Percentiles rank a stretch among this genome's conserved stretches.
Evolutionary conservation across 2,329 filamentous ascomycete species (phyloP).

Genomic region (Ophiocordyceps sinensis): DNA sequence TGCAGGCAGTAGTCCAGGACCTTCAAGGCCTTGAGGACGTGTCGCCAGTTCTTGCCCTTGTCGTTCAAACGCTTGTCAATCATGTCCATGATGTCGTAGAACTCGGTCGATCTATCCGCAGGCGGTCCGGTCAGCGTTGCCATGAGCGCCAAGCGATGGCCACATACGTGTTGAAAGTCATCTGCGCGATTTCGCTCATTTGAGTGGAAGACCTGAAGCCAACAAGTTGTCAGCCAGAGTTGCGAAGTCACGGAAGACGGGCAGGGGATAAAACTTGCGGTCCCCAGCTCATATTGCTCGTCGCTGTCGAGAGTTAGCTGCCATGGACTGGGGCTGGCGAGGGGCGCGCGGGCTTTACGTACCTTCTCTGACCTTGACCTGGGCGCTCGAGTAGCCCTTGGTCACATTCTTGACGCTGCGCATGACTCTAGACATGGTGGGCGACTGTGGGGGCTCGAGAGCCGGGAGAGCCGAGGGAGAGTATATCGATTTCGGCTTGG

Average conservation of each 20-base stretch:
- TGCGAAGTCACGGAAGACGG: too few species aligned
- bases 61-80: slow-evolving; percentile 96
- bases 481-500: neutral
- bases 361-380: slow-evolving; percentile 99
- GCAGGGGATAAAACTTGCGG: slow-evolving; percentile 34
- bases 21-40: slow-evolving; percentile 93
- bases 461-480: neutral
- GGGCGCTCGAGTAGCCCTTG: slow-evolving; percentile 91
- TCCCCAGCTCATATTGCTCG: slow-evolving; percentile 97
- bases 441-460: slow-evolving; percentile 10
- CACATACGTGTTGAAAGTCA: slow-evolving; percentile 92
- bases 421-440: slow-evolving; percentile 89
- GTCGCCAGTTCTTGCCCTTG: slow-evolving; percentile 99
- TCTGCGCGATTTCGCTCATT: slow-evolving; percentile 95
- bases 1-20: slow-evolving; percentile 96
- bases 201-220: slow-evolving; percentile 58
- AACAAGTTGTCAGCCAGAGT: too few species aligned
- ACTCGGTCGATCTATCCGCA: slow-evolving; percentile 66
- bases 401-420: slow-evolving; percentile 98
- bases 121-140: neutral
- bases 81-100: slow-evolving; percentile 99
- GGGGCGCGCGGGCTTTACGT: slow-evolving; percentile 14
- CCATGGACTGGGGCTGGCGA: neutral
- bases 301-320: slow-evolving; percentile 44
- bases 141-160: too few species aligned